Conservation (phyloP, 2,329 filamentous ascomycete genomes). For the Ophiocordyceps camponoti-rufipedis region DNA sequence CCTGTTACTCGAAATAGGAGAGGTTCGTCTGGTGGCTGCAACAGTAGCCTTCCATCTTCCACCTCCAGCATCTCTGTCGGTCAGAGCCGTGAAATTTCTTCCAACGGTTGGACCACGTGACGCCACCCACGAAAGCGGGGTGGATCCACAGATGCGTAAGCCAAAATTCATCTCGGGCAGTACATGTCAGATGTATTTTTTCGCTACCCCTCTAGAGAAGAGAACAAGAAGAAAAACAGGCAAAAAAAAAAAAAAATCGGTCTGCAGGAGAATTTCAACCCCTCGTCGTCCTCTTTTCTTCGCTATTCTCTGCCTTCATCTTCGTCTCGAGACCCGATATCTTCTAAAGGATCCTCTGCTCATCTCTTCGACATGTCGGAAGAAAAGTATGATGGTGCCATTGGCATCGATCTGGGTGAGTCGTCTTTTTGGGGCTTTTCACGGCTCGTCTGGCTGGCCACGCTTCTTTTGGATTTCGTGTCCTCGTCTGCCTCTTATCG, state of each 20-base stretch:
- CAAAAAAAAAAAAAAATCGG: not conserved
- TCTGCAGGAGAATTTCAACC: not conserved
- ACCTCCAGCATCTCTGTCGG: too few relatives aligned
- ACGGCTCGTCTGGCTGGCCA: not conserved
- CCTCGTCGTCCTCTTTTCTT: not conserved
- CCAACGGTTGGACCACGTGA: not conserved
- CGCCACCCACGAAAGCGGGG: not conserved
- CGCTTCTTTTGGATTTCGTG: too few relatives aligned
- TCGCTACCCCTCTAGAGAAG: not conserved
- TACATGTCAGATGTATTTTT: not conserved
- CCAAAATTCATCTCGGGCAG: not conserved
- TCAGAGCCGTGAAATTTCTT: too few relatives aligned
- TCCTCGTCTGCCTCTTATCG: too few relatives aligned
- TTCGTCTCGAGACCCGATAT: not conserved
- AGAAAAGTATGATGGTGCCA: slow-evolving; percentile 98
- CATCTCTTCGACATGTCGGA: slow-evolving; percentile 57
- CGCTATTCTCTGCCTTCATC: not conserved
- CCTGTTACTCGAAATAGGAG: too few relatives aligned
- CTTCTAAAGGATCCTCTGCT: not conserved
- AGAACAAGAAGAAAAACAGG: not conserved
- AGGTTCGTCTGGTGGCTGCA: too few relatives aligned
- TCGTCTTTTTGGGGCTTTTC: slow-evolving; percentile 6
- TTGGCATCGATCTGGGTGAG: slow-evolving; percentile 98
- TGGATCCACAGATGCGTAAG: not conserved
- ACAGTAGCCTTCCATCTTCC: too few relatives aligned